These are phyloP conservation scores for Ajuga reptans DNA, from an alignment of 305 asterid species.

Conservation along the genomic window DNA sequence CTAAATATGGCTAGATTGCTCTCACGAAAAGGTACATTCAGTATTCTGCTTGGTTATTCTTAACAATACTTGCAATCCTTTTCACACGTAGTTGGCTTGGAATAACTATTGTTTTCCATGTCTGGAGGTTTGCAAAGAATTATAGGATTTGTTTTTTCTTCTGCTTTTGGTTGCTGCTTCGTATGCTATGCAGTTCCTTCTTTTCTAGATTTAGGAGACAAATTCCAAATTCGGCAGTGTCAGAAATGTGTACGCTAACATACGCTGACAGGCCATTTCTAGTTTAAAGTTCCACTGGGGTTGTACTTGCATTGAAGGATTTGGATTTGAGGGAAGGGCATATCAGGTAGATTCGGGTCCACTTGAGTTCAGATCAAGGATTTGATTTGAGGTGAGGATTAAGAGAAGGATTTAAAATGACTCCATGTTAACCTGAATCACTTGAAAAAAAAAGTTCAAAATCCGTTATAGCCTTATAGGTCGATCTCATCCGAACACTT, in stretches of 20 bases:
- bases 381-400: not conserved
- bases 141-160: not conserved
- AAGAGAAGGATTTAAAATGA: not conserved
- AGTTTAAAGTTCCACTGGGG: not conserved
- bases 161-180: not conserved
- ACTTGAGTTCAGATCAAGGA: not conserved
- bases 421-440: not conserved
- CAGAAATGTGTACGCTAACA: not conserved
- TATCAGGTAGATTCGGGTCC: not conserved
- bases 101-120: slow-evolving; percentile 2
- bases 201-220: slow-evolving; percentile 2
- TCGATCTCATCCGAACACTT: not conserved
- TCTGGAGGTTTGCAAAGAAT: slow-evolving; percentile 6
- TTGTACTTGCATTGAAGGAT: not conserved
- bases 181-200: not conserved
- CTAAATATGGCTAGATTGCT: slow-evolving; percentile 13
- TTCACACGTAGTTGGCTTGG: not conserved
- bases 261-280: not conserved
- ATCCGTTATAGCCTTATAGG: no score
- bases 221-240: not conserved
- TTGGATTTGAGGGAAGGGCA: not conserved
- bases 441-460: no score
- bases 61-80: not conserved
- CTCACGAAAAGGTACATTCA: not conserved
- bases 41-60: slow-evolving; percentile 17